A percentile compares a stretch with the other conserved stretches of the same genome.
phyloP scores from a whole-genome alignment of 257 asterid genomes.

The Solanum chiquidenum region DNA sequence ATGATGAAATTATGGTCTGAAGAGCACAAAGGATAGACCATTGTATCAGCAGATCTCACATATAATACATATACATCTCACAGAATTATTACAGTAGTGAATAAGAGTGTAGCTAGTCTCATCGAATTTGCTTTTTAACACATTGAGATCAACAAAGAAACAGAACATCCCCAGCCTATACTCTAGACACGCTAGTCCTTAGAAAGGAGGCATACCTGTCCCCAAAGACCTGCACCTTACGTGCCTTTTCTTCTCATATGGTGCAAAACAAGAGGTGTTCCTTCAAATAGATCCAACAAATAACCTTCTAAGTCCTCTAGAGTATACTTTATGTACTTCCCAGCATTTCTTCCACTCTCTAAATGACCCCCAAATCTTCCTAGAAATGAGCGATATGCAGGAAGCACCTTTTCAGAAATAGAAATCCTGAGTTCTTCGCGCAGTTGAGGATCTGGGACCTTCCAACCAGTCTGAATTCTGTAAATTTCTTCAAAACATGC shows the following conservation, averaged over 20 bases:
- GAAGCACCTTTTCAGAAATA: conserved; percentile 84
- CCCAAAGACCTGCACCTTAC: conserved; percentile 27
- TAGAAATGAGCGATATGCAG: conserved; percentile 82
- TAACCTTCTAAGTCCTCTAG: conserved; percentile 78
- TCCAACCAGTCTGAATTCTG: conserved; percentile 88
- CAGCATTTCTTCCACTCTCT: conserved; percentile 84
- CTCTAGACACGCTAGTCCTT: conserved; percentile 12
- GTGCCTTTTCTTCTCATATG: conserved; percentile 80
- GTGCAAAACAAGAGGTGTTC: conserved; percentile 73
- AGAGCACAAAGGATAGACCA: background rate
- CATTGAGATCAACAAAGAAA: background rate
- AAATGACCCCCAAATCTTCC: conserved; percentile 82
- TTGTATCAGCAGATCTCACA: background rate
- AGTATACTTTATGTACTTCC: conserved; percentile 71
- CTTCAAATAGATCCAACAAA: conserved; percentile 88
- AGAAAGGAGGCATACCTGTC: conserved; percentile 32
- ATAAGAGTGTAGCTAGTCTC: background rate
- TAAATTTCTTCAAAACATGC: conserved; percentile 86
- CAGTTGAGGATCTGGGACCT: conserved; percentile 89
- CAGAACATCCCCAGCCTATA: background rate
- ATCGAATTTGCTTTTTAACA: background rate
- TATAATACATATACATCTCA: conserved; percentile 3
- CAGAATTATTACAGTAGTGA: background rate
- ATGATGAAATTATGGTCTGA: background rate
- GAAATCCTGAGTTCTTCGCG: conserved; percentile 95